These are phyloP conservation scores for Diaporthe sp. DNA, from an alignment of 2,329 filamentous ascomycete genomes.

Conservation along the genomic window DNA sequence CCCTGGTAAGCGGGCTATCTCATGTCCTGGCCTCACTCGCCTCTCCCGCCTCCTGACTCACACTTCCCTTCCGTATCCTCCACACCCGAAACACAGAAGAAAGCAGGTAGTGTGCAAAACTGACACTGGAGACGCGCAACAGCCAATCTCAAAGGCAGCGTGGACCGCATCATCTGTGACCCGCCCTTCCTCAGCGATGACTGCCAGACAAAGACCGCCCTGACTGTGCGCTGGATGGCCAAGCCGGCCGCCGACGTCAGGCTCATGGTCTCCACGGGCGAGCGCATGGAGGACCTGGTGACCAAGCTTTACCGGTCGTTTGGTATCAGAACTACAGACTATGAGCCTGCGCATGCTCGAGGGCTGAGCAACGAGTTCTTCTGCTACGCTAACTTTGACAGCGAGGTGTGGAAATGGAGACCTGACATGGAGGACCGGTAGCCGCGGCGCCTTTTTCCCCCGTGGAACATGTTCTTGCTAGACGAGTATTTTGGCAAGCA, in stretches of 20 bases:
- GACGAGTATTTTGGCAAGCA: not conserved
- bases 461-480: not conserved
- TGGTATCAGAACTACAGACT: conserved; percentile 75
- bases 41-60: not conserved
- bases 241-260: conserved; percentile 53
- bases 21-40: not conserved
- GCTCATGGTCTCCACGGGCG: conserved; percentile 81
- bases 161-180: conserved; percentile 81
- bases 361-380: conserved; percentile 85
- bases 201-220: conserved; percentile 84
- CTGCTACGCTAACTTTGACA: conserved; percentile 85
- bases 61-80: not conserved
- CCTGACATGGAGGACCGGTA: conserved; percentile 42
- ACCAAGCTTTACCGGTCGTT: conserved; percentile 76
- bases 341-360: conserved; percentile 77
- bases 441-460: not conserved
- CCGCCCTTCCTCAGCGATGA: conserved; percentile 86
- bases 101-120: not conserved
- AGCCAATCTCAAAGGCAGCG: conserved; percentile 71
- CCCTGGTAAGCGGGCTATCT: conserved; percentile 58
- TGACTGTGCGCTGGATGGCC: conserved; percentile 82
- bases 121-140: not conserved
- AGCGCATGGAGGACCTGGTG: conserved; percentile 78
- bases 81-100: not conserved
- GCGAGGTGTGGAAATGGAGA: conserved; percentile 64